These are phyloP conservation scores for Vigna hirtella DNA, from an alignment of 306 rosid genomes.

Conservation along the genomic window DNA sequence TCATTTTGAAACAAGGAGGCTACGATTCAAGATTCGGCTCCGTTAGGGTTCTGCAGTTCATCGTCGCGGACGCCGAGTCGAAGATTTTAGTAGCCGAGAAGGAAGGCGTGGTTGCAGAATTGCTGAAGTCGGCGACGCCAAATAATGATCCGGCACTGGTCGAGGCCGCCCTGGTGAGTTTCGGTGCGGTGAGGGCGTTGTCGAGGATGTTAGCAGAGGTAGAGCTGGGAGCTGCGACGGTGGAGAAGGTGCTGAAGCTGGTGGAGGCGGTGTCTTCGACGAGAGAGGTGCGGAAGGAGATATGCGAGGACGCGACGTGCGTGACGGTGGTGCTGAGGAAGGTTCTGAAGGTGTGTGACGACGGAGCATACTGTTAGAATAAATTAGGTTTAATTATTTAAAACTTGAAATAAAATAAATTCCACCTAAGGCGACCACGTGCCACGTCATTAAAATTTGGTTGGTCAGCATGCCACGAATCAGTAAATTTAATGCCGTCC, in stretches of 20 bases:
- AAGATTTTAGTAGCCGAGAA: constrained; percentile 61
- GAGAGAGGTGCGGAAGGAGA: constrained; percentile 71
- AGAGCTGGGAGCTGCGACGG: constrained; percentile 41
- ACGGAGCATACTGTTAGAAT: constrained; percentile 70
- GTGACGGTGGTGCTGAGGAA: constrained; percentile 66
- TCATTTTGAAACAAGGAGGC: constrained; percentile 56
- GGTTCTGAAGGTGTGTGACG: constrained; percentile 64
- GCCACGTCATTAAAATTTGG: too few relatives aligned
- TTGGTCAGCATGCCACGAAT: too few relatives aligned
- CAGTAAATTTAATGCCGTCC: too few relatives aligned
- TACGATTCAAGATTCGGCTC: constrained; percentile 58
- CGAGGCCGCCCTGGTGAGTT: constrained; percentile 55
- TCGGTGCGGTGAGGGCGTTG: constrained; percentile 55
- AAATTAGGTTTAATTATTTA: too few relatives aligned
- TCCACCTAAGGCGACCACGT: too few relatives aligned
- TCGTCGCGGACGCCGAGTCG: constrained; percentile 60
- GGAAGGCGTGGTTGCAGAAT: constrained; percentile 56
- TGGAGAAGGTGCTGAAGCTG: constrained; percentile 68
- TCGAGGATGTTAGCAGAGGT: constrained; percentile 51
- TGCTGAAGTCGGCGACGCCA: constrained; percentile 52
- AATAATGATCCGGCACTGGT: constrained; percentile 56
- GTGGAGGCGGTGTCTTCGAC: constrained; percentile 70
- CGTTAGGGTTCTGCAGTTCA: constrained; percentile 53
- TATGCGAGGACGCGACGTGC: constrained; percentile 58
- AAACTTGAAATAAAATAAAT: too few relatives aligned